Conservation (phyloP, 768 basidiomycete genomes). For the Rhodocollybia butyracea region DNA sequence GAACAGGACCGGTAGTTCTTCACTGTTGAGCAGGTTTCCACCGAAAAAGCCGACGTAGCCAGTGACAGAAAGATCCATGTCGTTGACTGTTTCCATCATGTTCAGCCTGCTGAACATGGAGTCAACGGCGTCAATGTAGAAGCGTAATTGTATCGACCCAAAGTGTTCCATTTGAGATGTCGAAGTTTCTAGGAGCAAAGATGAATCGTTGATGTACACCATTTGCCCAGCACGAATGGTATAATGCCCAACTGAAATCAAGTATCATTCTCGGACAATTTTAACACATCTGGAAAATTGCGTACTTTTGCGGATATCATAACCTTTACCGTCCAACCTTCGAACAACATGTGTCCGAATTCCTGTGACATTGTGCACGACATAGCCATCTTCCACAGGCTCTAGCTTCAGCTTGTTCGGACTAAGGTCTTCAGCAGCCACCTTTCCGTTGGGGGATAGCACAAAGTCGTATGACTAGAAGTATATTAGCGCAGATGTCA, state of each 20-base stretch:
- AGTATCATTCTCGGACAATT: background rate
- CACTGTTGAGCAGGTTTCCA: constrained; percentile 44
- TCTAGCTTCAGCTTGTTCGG: constrained; percentile 67
- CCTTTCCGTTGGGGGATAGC: constrained; percentile 56
- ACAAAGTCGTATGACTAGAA: constrained; percentile 79
- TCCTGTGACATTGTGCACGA: constrained; percentile 75
- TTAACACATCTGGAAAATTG: constrained; percentile 9
- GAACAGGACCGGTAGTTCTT: constrained; percentile 37
- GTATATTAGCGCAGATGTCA: background rate
- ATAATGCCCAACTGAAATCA: constrained; percentile 70
- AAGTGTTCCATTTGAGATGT: constrained; percentile 17
- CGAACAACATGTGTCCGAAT: constrained; percentile 76
- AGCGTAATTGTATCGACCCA: constrained; percentile 54
- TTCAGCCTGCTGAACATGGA: constrained; percentile 39
- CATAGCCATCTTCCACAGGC: constrained; percentile 61
- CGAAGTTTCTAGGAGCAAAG: constrained; percentile 30
- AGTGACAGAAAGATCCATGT: constrained; percentile 45
- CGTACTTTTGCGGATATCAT: constrained; percentile 82
- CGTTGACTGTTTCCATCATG: constrained; percentile 27
- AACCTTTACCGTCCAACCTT: constrained; percentile 79
- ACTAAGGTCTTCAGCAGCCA: constrained; percentile 62
- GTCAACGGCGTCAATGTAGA: constrained; percentile 53
- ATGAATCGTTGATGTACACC: constrained; percentile 78
- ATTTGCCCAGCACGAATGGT: constrained; percentile 74
- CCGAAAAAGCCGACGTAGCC: constrained; percentile 74